Evolutionary conservation across 805 yeast species (phyloP), one percentile per base, ranked within the genome.

Genomic region (Candida hispaniensis): DNA sequence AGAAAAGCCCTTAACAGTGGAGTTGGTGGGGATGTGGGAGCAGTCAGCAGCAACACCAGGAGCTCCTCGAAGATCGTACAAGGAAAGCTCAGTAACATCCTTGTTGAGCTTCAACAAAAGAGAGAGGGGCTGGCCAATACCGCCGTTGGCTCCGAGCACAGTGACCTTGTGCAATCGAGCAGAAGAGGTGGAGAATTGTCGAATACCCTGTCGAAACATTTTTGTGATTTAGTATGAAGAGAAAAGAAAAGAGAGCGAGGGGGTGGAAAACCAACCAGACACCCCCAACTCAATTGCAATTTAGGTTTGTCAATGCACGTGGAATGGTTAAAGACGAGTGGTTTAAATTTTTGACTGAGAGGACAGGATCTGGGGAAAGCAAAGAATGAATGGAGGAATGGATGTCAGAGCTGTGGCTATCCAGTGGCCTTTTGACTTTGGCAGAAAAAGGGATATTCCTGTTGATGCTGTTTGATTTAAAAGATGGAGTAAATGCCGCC

Each of bases 81-180:
- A 67, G 4, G 93, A 73, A 47, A 83, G 66, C 47, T 76, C 74
- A 41, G 66, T 64, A 30, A 76, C 67, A 36, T 66, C 63, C 23
- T 72, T 73, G 48, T 74, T 71, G 41, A 82, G 63, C 59, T 83
- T 83, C 48, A 83, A 64, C 44, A 83, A 67, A 38, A 85, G 71
- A 9, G 94, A 81, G 43, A 83, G 67, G 26, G 94, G 93, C 66
- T 85, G 94, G 39, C 95, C 95, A 54, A 83, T 83, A 42, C 95
- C 94, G 49, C 94, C 94, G 38, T 88, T 85, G 39, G 94, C 94
- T 46, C 94, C 94, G 36, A 77, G 67, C 41, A 83, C 85, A 39
- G 57, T 61, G 29, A 60, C 63, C 49, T 58, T 58, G 38, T 32
- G 36, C 36, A 23, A 28, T 32, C 36, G 36, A 28, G 36, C 36